Percentiles rank a stretch among this genome's conserved stretches.
These are phyloP conservation scores for Suhomyces panamericanus DNA, from an alignment of 1,139 yeast species.

Conservation along the genomic window DNA sequence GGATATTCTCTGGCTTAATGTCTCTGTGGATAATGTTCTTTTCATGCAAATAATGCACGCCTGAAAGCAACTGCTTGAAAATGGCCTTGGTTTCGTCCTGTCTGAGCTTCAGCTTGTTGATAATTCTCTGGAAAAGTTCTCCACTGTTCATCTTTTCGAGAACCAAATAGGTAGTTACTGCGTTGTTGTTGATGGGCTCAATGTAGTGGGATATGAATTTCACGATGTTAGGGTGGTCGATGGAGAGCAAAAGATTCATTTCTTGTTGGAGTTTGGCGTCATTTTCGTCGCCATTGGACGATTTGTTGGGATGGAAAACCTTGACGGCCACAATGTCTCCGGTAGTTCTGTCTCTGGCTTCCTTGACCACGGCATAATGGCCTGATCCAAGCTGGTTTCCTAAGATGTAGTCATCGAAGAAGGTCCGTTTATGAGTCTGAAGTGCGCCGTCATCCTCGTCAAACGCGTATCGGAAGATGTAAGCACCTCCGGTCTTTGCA, in stretches of 20 bases:
- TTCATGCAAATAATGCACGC: constrained; percentile 63
- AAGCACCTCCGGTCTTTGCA: constrained; percentile 59
- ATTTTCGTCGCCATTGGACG: constrained; percentile 21
- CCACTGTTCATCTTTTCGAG: constrained; percentile 75
- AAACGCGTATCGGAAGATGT: constrained; percentile 51
- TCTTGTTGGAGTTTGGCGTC: constrained; percentile 66
- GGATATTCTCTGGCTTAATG: constrained; percentile 86
- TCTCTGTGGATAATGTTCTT: constrained; percentile 84
- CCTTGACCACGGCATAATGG: constrained; percentile 76
- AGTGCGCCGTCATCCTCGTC: constrained; percentile 19
- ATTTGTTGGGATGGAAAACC: constrained; percentile 68
- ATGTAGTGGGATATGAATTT: constrained; percentile 62
- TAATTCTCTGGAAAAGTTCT: constrained; percentile 69
- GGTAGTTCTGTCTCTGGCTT: constrained; percentile 56
- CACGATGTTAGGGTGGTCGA: constrained; percentile 71
- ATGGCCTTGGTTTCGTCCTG: constrained; percentile 64
- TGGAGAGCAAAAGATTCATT: constrained; percentile 61
- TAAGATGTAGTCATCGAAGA: constrained; percentile 60
- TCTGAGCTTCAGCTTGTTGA: constrained; percentile 57
- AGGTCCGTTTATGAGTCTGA: constrained; percentile 32
- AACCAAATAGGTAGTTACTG: constrained; percentile 63
- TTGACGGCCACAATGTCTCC: constrained; percentile 71
- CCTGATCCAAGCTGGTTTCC: constrained; percentile 71
- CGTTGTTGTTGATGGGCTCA: constrained; percentile 60
- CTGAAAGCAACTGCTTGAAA: constrained; percentile 61